These are phyloP conservation scores for Fusarium tanahbumbuense DNA, from an alignment of 2,329 filamentous ascomycete genomes.

Conservation along the genomic window DNA sequence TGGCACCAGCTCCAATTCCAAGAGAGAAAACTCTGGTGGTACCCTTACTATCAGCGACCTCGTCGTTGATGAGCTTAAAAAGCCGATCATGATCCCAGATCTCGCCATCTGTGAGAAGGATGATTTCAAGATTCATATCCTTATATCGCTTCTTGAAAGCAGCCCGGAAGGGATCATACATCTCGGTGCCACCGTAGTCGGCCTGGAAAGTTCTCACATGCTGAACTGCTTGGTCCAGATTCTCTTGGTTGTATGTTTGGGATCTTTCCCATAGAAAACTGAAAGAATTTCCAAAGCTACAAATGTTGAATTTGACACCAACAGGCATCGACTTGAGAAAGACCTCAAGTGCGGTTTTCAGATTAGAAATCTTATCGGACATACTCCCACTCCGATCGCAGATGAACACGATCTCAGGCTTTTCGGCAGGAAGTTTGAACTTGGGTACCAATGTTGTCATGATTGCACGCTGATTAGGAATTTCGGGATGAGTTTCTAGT, in stretches of 20 bases:
- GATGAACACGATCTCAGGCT: constrained; percentile 75
- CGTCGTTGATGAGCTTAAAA: constrained; percentile 58
- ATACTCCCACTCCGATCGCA: constrained; percentile 79
- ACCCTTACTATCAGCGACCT: constrained; percentile 55
- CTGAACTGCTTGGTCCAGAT: constrained; percentile 55
- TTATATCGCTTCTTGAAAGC: constrained; percentile 56
- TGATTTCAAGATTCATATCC: constrained; percentile 64
- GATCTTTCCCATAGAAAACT: constrained; percentile 62
- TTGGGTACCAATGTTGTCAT: constrained; percentile 79
- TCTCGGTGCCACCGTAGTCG: constrained; percentile 66
- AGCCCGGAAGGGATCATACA: constrained; percentile 58
- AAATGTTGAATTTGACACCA: constrained; percentile 76
- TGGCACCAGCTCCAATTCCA: constrained; percentile 64
- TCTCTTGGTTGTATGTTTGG: constrained; percentile 58
- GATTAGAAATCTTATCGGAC: constrained; percentile 63
- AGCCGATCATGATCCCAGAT: constrained; percentile 61
- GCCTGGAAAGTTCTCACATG: constrained; percentile 58
- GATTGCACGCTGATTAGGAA: constrained; percentile 71
- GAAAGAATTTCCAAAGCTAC: constrained; percentile 68
- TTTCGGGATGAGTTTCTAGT: constrained; percentile 72
- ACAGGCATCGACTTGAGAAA: constrained; percentile 75
- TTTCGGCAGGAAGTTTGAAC: constrained; percentile 68
- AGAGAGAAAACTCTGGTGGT: constrained; percentile 65
- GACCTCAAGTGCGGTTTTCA: constrained; percentile 67
- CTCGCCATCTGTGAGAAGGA: constrained; percentile 68